Evolutionary conservation across 73 alveolate species (phyloP).

Genomic region (Paramecium pentaurelia): DNA sequence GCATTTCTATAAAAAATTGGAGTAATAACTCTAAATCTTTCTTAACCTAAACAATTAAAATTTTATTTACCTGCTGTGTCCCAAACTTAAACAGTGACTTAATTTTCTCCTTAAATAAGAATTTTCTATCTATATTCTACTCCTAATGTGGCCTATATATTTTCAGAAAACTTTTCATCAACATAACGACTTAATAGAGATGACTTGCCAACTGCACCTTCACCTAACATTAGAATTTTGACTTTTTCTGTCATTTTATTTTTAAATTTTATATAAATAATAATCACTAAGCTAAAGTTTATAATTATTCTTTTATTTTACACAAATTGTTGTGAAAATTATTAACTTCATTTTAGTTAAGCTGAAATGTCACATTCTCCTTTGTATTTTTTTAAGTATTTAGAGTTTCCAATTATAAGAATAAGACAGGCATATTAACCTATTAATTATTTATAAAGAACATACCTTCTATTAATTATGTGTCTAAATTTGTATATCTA

Average conservation of each 20-base stretch:
- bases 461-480: slow-evolving; percentile 19
- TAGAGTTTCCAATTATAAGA: slow-evolving; percentile 12
- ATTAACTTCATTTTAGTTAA: slow-evolving; percentile 37
- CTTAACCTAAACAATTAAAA: slow-evolving; percentile 45
- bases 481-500: not conserved
- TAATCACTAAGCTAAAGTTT: slow-evolving; percentile 24
- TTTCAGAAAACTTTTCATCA: slow-evolving; percentile 66
- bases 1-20: slow-evolving; percentile 76
- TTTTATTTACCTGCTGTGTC: slow-evolving; percentile 73
- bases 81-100: slow-evolving; percentile 71
- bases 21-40: slow-evolving; percentile 70
- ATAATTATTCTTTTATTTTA: slow-evolving; percentile 21
- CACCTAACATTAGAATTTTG: slow-evolving; percentile 69
- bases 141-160: slow-evolving; percentile 75
- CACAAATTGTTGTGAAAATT: slow-evolving; percentile 26
- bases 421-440: slow-evolving; percentile 39
- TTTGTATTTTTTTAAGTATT: slow-evolving; percentile 11
- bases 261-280: not conserved
- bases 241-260: slow-evolving; percentile 38
- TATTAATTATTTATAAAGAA: not conserved
- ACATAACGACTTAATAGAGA: slow-evolving; percentile 62
- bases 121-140: slow-evolving; percentile 69
- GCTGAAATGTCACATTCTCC: slow-evolving; percentile 32
- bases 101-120: slow-evolving; percentile 51
- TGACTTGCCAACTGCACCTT: slow-evolving; percentile 83